Conservation (phyloP, 441 rosid species). For the Pelargonium fulgidum region DNA sequence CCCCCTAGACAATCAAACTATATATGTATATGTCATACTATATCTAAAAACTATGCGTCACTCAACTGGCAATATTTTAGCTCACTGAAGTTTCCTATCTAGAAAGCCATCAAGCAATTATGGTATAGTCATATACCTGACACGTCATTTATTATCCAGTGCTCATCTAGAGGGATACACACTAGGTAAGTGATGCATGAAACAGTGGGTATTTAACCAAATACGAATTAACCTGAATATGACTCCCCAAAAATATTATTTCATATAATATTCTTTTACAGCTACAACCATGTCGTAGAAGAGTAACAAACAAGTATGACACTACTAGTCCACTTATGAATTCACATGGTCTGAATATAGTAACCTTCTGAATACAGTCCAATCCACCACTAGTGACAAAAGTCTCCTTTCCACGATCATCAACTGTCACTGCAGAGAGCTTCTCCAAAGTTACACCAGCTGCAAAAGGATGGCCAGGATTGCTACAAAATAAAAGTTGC, state of each 20-base stretch:
- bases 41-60: constrained; percentile 1
- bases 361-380: constrained; percentile 76
- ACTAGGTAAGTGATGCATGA: neutral
- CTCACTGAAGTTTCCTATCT: neutral
- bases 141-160: neutral
- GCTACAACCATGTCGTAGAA: no score
- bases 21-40: neutral
- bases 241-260: neutral
- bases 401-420: constrained; percentile 87
- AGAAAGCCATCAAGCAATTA: neutral
- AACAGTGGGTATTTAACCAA: neutral
- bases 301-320: neutral
- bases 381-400: constrained; percentile 80
- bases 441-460: constrained; percentile 87
- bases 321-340: neutral
- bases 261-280: no score
- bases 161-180: neutral
- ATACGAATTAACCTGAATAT: neutral
- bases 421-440: constrained; percentile 87
- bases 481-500: constrained; percentile 48
- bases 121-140: neutral
- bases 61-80: constrained; percentile 2
- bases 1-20: neutral
- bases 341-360: constrained; percentile 6
- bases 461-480: constrained; percentile 87